Evolutionary conservation across 805 yeast genomes (phyloP).

Genomic region (Starmerella riodocensis): DNA sequence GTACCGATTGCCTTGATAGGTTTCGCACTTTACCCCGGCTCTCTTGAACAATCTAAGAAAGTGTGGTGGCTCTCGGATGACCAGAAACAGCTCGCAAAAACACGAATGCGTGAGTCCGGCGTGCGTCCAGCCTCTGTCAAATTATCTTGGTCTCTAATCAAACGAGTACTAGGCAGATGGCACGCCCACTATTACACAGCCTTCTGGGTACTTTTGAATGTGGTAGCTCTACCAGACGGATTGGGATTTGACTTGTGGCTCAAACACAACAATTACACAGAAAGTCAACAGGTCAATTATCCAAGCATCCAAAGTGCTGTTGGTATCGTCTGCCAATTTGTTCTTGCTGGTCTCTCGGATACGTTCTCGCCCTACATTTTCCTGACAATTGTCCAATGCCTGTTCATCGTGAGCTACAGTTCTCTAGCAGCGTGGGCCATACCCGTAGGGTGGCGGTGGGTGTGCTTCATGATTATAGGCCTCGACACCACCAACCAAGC

Average conservation of each 20-base stretch:
- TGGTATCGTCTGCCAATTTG: slow-evolving; percentile 32
- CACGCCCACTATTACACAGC: slow-evolving; percentile 27
- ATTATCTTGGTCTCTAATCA: slow-evolving; percentile 15
- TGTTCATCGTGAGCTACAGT: slow-evolving; percentile 30
- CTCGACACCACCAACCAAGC: slow-evolving; percentile 30
- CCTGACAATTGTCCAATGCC: slow-evolving; percentile 25
- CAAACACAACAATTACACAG: slow-evolving; percentile 27
- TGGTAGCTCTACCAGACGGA: slow-evolving; percentile 33
- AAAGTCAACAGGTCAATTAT: slow-evolving; percentile 30
- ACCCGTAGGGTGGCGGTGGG: slow-evolving; percentile 32
- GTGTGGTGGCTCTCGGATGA: slow-evolving; percentile 26
- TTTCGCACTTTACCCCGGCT: slow-evolving; percentile 38
- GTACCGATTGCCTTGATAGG: slow-evolving; percentile 31
- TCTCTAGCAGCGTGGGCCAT: slow-evolving; percentile 33
- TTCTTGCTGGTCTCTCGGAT: slow-evolving; percentile 31
- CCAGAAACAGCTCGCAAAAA: slow-evolving; percentile 26
- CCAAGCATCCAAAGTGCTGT: slow-evolving; percentile 34
- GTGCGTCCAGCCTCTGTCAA: slow-evolving; percentile 20
- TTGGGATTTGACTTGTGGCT: slow-evolving; percentile 33
- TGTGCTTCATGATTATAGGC: slow-evolving; percentile 31
- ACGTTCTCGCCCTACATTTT: slow-evolving; percentile 30
- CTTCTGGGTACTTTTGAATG: slow-evolving; percentile 30
- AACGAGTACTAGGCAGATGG: slow-evolving; percentile 24
- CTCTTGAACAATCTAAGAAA: slow-evolving; percentile 33
- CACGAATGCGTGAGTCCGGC: slow-evolving; percentile 26